These are phyloP conservation scores for Chytriomyces confervae DNA, from an alignment of 192 early-diverging fungal species.

Conservation along the genomic window DNA sequence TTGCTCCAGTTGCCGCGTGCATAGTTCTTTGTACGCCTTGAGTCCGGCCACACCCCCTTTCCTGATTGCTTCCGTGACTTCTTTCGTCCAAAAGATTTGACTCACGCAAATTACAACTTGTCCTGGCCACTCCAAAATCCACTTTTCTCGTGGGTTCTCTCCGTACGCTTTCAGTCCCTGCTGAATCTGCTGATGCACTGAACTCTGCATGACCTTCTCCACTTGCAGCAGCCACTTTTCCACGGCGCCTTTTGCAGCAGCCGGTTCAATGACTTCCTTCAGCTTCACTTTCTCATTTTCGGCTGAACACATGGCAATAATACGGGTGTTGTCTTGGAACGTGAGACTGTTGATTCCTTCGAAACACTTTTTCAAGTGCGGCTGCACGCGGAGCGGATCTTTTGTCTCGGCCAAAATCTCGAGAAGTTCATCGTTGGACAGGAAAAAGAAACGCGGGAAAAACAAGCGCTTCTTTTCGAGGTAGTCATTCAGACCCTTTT, in stretches of 20 bases:
- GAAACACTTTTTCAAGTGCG: slow-evolving; percentile 68
- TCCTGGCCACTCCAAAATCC: slow-evolving; percentile 65
- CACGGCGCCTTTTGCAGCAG: slow-evolving; percentile 62
- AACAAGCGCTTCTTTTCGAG: slow-evolving; percentile 66
- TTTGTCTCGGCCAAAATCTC: slow-evolving; percentile 69
- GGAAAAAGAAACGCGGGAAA: slow-evolving; percentile 69
- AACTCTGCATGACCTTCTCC: slow-evolving; percentile 66
- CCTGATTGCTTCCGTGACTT: slow-evolving; percentile 59
- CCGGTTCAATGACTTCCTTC: slow-evolving; percentile 70
- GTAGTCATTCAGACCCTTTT: slow-evolving; percentile 69
- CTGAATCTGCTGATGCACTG: slow-evolving; percentile 60
- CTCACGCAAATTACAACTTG: slow-evolving; percentile 67
- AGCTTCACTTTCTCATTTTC: slow-evolving; percentile 65
- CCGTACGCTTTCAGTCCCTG: slow-evolving; percentile 60
- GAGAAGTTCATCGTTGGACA: slow-evolving; percentile 67
- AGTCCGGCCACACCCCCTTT: slow-evolving; percentile 51
- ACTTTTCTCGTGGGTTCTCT: slow-evolving; percentile 57
- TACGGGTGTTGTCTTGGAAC: slow-evolving; percentile 63
- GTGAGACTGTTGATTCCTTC: slow-evolving; percentile 63
- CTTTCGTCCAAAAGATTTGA: slow-evolving; percentile 67
- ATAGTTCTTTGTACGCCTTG: slow-evolving; percentile 50
- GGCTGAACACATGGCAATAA: slow-evolving; percentile 67
- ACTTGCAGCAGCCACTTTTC: slow-evolving; percentile 68
- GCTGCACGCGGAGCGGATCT: slow-evolving; percentile 64
- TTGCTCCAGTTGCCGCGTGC: slow-evolving; percentile 60